phyloP scores from a whole-genome alignment of 306 rosid genomes.

The Hippophae tibetana region DNA sequence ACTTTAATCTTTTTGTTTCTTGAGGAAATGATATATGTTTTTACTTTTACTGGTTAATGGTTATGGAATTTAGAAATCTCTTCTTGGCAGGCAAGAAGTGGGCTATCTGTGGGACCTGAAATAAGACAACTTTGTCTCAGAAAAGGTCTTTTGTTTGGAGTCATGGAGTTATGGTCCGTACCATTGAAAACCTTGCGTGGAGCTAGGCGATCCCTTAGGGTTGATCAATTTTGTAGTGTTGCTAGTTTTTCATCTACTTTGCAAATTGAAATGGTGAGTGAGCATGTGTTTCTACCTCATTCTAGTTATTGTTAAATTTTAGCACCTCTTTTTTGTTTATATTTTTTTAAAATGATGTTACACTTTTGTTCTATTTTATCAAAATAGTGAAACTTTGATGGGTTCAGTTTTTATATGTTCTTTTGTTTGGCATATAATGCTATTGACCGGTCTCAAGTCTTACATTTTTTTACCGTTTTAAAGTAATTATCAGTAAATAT shows the following conservation, averaged over 20 bases:
- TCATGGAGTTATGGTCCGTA: conserved; percentile 54
- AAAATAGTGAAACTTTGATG: too few species aligned
- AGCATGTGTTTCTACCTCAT: background rate
- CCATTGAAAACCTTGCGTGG: conserved; percentile 82
- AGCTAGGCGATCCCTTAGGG: conserved; percentile 78
- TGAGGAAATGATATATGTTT: too few species aligned
- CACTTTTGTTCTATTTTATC: too few species aligned
- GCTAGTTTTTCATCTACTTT: conserved; percentile 65
- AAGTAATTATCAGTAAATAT: too few species aligned
- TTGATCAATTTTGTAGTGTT: conserved; percentile 86
- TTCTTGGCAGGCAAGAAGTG: conserved; percentile 49
- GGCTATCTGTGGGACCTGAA: conserved; percentile 63
- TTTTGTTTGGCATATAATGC: too few species aligned
- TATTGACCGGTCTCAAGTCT: too few species aligned
- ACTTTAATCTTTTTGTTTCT: too few species aligned
- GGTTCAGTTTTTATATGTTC: too few species aligned
- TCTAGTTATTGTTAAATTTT: too few species aligned
- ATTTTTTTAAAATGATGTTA: too few species aligned
- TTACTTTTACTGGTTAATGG: conserved; percentile 2
- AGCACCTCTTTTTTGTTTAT: too few species aligned
- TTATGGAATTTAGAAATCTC: conserved; percentile 12
- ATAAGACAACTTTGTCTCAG: conserved; percentile 63
- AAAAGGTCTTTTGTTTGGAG: conserved; percentile 70
- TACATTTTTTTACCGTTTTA: too few species aligned
- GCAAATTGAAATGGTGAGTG: conserved; percentile 85